phyloP scores from a whole-genome alignment of 2,329 filamentous ascomycete genomes.

The Calonectria leucothoes region DNA sequence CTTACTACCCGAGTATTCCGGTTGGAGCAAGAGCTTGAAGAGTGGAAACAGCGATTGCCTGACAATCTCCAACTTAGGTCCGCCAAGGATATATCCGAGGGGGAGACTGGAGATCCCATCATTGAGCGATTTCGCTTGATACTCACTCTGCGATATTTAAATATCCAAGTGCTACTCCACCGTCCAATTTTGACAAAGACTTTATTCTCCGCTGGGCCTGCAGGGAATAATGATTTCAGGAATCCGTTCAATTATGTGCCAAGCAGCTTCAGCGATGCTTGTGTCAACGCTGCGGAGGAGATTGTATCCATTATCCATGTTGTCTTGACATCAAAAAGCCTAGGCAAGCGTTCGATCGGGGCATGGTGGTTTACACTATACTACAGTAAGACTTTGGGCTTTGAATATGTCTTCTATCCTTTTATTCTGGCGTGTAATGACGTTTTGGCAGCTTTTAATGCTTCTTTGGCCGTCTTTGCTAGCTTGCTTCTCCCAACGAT shows the following conservation, averaged over 20 bases:
- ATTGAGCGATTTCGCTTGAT: constrained; percentile 54
- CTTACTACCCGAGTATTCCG: constrained; percentile 23
- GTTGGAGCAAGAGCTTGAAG: constrained; percentile 27
- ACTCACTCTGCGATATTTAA: constrained; percentile 47
- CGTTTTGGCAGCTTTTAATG: constrained; percentile 21
- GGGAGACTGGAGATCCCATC: constrained; percentile 17
- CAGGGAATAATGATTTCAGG: background rate
- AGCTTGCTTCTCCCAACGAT: constrained; percentile 13
- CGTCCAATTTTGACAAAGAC: constrained; percentile 34
- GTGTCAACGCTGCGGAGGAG: constrained; percentile 13
- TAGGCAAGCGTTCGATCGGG: constrained; percentile 19
- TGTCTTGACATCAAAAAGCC: constrained; percentile 5
- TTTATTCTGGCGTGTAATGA: background rate
- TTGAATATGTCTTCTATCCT: accelerated
- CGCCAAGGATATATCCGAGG: background rate
- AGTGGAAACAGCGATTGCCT: constrained; percentile 21
- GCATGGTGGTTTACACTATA: constrained; percentile 37
- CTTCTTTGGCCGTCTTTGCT: constrained; percentile 22
- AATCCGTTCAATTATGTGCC: constrained; percentile 20
- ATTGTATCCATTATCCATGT: constrained; percentile 24
- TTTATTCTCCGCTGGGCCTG: background rate
- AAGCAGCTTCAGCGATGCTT: constrained; percentile 15
- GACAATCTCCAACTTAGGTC: background rate
- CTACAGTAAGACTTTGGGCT: constrained; percentile 13
- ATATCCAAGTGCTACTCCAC: constrained; percentile 46